Conservation (phyloP, 1,284 basidiomycete species). For the Melampsora americana region DNA sequence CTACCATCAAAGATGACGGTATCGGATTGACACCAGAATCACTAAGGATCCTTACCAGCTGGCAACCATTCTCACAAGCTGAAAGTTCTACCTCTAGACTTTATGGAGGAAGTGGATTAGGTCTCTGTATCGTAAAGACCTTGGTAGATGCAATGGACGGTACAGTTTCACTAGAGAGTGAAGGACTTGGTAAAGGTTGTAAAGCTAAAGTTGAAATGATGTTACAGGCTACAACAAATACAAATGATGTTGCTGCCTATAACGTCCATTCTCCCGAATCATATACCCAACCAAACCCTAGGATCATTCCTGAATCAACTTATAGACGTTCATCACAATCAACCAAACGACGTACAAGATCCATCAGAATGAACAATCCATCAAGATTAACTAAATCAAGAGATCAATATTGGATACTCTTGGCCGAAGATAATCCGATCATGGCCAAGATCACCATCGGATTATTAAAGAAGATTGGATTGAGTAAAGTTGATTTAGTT, state of each 20-base stretch:
- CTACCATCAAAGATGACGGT: constrained; percentile 12
- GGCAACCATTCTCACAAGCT: constrained; percentile 36
- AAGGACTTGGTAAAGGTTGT: constrained; percentile 50
- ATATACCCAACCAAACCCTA: neutral
- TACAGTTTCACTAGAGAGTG: constrained; percentile 50
- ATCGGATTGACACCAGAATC: constrained; percentile 20
- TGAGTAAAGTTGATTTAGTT: constrained; percentile 49
- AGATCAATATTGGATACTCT: constrained; percentile 52
- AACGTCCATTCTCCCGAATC: neutral
- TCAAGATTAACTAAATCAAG: constrained; percentile 45
- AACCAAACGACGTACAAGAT: neutral
- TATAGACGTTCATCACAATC: neutral
- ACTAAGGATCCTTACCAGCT: neutral
- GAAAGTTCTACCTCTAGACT: constrained; percentile 8
- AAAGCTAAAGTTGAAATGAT: constrained; percentile 46
- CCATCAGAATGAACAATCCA: neutral
- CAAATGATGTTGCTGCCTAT: neutral
- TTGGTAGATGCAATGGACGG: constrained; percentile 53
- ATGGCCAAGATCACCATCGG: constrained; percentile 52
- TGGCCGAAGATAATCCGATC: constrained; percentile 53
- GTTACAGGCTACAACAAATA: neutral
- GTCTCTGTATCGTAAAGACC: constrained; percentile 53
- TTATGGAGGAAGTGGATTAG: constrained; percentile 41
- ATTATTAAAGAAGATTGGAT: constrained; percentile 52
- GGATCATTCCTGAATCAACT: neutral